These are phyloP conservation scores for Calycina marina DNA, from an alignment of 2,329 filamentous ascomycete genomes.

Conservation along the genomic window DNA sequence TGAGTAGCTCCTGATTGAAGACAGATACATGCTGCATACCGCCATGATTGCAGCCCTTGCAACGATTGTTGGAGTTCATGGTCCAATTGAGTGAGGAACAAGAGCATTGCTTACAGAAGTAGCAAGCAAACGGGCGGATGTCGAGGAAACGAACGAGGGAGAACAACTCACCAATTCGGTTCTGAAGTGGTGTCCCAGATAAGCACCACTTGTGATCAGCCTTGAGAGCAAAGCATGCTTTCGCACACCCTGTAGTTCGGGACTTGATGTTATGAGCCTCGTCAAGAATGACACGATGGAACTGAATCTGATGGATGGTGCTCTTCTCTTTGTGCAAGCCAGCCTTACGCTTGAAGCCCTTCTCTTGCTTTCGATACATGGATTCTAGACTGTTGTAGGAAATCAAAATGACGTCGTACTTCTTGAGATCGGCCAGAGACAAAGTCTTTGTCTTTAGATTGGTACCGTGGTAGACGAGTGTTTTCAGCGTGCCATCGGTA, in stretches of 20 bases:
- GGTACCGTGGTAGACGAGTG: constrained; percentile 79
- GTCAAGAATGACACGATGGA: constrained; percentile 85
- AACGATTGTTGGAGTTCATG: constrained; percentile 57
- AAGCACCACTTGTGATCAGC: constrained; percentile 90
- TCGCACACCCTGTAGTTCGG: constrained; percentile 79
- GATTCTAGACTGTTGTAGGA: constrained; percentile 90
- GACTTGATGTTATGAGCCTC: constrained; percentile 92
- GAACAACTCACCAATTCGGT: constrained; percentile 94
- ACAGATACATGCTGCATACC: constrained; percentile 51
- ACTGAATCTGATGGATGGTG: constrained; percentile 70
- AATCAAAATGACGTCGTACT: constrained; percentile 90
- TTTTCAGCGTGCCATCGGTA: constrained; percentile 79
- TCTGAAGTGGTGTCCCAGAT: constrained; percentile 88
- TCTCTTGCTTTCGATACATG: constrained; percentile 80
- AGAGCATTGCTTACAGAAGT: constrained; percentile 77
- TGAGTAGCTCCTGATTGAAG: constrained; percentile 90
- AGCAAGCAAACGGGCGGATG: constrained; percentile 77
- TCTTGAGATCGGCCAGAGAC: constrained; percentile 57
- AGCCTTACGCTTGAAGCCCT: constrained; percentile 71
- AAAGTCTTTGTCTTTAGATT: constrained; percentile 72
- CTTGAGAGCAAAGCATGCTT: constrained; percentile 83
- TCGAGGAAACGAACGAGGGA: constrained; percentile 86
- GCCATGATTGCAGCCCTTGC: constrained; percentile 49
- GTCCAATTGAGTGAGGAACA: constrained; percentile 78
- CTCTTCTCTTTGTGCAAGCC: constrained; percentile 69